Evolutionary conservation across 495 filamentous ascomycete genomes (phyloP).

Genomic region (Staphylotrichum longicolle): DNA sequence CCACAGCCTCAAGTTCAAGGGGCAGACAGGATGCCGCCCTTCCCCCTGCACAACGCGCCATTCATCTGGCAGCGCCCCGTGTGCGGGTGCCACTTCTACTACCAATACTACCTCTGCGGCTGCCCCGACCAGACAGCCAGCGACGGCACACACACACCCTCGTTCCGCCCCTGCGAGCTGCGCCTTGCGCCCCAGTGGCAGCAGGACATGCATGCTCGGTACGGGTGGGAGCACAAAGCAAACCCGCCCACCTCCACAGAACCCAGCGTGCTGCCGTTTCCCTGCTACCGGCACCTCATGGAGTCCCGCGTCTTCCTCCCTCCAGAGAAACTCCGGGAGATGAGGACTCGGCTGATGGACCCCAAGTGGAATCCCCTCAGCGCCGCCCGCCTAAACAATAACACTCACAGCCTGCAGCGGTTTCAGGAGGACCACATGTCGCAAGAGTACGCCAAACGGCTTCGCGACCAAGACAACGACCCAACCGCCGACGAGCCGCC

Average conservation of each 20-base stretch:
- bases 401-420: background rate
- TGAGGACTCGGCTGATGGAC: background rate
- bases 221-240: background rate
- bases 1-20: no score
- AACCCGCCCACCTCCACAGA: background rate
- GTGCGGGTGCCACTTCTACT: slow-evolving; percentile 12
- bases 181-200: background rate
- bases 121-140: slow-evolving; percentile 4
- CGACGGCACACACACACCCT: background rate
- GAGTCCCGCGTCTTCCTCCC: slow-evolving; percentile 5
- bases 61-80: slow-evolving; percentile 1
- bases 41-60: background rate
- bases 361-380: slow-evolving; percentile 4
- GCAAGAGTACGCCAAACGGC: background rate
- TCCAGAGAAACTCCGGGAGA: background rate
- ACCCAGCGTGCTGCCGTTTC: slow-evolving; percentile 13
- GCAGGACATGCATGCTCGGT: background rate
- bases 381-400: background rate
- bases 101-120: slow-evolving; percentile 17
- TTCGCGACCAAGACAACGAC: background rate
- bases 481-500: background rate
- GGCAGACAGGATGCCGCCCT: background rate
- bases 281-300: slow-evolving; percentile 10
- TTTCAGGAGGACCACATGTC: background rate
- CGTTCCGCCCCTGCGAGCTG: background rate